Base-by-base conservation (phyloP, 1,284 basidiomycete genomes). In the Irpex lacteus region DNA sequence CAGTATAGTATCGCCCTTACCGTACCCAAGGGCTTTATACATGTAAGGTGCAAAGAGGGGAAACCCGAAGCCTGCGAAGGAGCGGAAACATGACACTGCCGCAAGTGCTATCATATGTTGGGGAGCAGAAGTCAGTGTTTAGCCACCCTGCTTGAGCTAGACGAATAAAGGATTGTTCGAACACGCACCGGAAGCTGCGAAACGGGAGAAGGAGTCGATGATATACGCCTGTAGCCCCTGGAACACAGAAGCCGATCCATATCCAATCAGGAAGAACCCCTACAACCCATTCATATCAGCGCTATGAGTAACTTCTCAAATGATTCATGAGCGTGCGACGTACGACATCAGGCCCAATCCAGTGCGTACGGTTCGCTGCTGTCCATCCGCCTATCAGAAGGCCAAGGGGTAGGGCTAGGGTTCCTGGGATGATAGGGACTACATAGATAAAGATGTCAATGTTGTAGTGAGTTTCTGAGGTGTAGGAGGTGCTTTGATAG, bases 341-440 rank as follows among this genome's bases (percentile, higher is more conserved):
- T 66, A 88, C 87, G 52, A 90, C 79, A 65, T 90, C 88, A 0
- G 85, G 81, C 0, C 77, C 85, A 63, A 91, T 85, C 90, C 90
- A 92, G 66, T 85, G 85, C 0, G 81, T 70, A 38, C 74, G 72
- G 11, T 79, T 73, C 63, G 88, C 70, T 1, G 85, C 84, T 0
- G 81, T 77, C 90, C 90, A 92, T 5, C 91, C 90, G 0, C 81
- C 73, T 1, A 91, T 74, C 3, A 92, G 70, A 8, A 91, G 73
- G 0, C 90, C 91, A 3, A 83, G 72, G 0, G 87, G 84, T 3
- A 89, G 74, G 1, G 84, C 5, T 1, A 85, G 61, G 0, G 81
- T 80, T 0, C 85, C 86, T 0, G 84, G 79, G 36, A 90, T 71
- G 77, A 91, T 83, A 5, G 82, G 44, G 6, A 63, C 56, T 61